Evolutionary conservation across 768 basidiomycete genomes (phyloP), one percentile per base, ranked within the genome.

Genomic region (Mycena metata): DNA sequence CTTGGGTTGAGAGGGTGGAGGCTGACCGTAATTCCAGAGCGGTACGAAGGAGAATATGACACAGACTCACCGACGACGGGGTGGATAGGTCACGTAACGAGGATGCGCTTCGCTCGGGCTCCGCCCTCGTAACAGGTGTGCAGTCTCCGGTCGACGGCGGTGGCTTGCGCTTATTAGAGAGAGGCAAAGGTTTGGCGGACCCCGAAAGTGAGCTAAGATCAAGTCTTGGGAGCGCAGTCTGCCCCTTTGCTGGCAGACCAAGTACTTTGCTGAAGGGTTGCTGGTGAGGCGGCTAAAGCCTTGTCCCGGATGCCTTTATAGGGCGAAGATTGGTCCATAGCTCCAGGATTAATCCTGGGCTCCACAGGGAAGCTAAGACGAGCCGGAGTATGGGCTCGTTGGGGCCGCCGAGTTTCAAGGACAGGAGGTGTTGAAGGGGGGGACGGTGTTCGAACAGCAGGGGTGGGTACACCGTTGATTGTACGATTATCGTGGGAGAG

Each of bases 241-340:
- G 30, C 23, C 23, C 47, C n/a, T n/a, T 49, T 15, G 47, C 10
- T 3, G 41, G 57, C 15, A 62, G 52, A 11, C 66, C 56, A n/a
- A 63, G 60, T n/a, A 33, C 35, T 21, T 30, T n/a, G 50, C 33
- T 60, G 68, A 5, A 65, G 45, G 17, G 50, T 23, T 9, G 42
- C 57, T 13, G 45, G 35, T 12, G 67, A 30, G 19, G 49, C 47
- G 4, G 36, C 36, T 9, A 35, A 24, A 21, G 57, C 57, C 23
- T 16, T 21, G n/a, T 68, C 46, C 8, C 36, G 61, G 10, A 60
- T 60, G 33, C 30, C 17, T 26, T 61, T 55, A 30, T 60, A 61
- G 1, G 57, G 65, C 36, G 59, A 67, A 17, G 42, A 30, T 21
- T 10, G 42, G 16, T 13, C 12, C 21, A 23, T 35, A 11, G 39